Conservation (phyloP, 2,329 filamentous ascomycete genomes). For the Colletotrichum trifolii region DNA sequence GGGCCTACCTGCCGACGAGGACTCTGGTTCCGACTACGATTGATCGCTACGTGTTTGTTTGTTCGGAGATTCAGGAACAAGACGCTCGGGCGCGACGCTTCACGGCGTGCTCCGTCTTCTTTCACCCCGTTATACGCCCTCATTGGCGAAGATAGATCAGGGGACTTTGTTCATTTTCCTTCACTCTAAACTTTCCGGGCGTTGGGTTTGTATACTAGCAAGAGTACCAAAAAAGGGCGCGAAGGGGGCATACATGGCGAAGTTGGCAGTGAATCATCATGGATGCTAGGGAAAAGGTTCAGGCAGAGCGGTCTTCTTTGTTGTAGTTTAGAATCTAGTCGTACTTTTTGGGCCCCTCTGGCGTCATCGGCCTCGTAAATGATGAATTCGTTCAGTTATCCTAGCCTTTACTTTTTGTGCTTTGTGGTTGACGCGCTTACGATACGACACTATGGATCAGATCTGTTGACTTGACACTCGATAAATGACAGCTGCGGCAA, state of each 20-base stretch:
- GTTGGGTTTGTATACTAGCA: constrained; percentile 32
- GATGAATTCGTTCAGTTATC: too few species aligned
- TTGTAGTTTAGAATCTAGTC: too few species aligned
- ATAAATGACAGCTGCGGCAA: too few species aligned
- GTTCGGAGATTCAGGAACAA: too few species aligned
- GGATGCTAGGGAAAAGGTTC: constrained; percentile 3
- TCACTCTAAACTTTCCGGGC: constrained; percentile 23
- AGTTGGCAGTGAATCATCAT: constrained; percentile 6
- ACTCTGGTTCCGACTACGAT: constrained; percentile 26
- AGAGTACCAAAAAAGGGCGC: constrained; percentile 18
- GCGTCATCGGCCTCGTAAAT: too few species aligned
- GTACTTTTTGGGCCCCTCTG: too few species aligned
- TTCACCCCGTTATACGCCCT: neutral
- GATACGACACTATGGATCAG: too few species aligned
- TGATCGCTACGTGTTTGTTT: neutral
- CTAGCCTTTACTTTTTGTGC: too few species aligned
- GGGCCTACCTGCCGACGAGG: constrained; percentile 32
- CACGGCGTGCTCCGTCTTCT: neutral
- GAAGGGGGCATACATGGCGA: constrained; percentile 3
- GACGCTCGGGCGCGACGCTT: neutral
- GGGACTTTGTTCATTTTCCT: neutral
- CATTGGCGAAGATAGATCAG: constrained; percentile 1
- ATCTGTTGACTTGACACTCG: too few species aligned
- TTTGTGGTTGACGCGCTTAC: too few species aligned
- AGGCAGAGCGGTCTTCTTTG: too few species aligned